Conservation (phyloP, 139 green algal species). For the Chara braunii region DNA sequence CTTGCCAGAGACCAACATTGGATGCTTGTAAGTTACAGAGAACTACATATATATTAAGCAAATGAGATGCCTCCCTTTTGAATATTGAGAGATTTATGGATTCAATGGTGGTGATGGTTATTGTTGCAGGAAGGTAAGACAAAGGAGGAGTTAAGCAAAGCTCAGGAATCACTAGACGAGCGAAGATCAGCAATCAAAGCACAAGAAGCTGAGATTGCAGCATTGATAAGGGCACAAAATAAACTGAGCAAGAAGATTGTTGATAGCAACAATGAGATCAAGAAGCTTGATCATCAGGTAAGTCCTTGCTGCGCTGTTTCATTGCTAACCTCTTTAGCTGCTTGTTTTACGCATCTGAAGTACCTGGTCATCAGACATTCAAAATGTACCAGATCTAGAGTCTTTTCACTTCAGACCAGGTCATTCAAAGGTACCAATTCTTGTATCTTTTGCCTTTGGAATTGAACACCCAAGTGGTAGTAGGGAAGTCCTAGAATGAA, state of each 20-base stretch:
- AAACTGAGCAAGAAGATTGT: slow-evolving; percentile 46
- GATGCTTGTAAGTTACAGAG: no score
- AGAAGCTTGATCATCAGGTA: slow-evolving; percentile 46
- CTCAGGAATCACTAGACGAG: slow-evolving; percentile 46
- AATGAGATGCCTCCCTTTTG: background rate
- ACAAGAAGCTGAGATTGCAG: slow-evolving; percentile 70
- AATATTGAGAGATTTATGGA: background rate
- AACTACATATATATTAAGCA: no score
- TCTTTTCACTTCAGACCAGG: no score
- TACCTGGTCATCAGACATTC: no score
- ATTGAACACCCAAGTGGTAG: no score
- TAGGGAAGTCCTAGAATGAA: no score
- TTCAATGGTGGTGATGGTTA: background rate
- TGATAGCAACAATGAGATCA: slow-evolving; percentile 23
- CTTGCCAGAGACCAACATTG: no score
- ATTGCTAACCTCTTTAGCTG: background rate
- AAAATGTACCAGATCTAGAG: no score
- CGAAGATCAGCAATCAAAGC: slow-evolving; percentile 50
- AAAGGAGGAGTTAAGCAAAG: slow-evolving; percentile 42
- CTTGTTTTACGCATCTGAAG: no score
- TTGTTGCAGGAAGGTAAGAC: slow-evolving; percentile 13
- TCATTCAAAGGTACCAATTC: no score
- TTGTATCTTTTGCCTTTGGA: no score
- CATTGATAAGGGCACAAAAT: slow-evolving; percentile 43
- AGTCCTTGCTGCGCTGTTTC: background rate